Conservation (phyloP, 2,329 filamentous ascomycete species). For the Epichloe scottii region DNA sequence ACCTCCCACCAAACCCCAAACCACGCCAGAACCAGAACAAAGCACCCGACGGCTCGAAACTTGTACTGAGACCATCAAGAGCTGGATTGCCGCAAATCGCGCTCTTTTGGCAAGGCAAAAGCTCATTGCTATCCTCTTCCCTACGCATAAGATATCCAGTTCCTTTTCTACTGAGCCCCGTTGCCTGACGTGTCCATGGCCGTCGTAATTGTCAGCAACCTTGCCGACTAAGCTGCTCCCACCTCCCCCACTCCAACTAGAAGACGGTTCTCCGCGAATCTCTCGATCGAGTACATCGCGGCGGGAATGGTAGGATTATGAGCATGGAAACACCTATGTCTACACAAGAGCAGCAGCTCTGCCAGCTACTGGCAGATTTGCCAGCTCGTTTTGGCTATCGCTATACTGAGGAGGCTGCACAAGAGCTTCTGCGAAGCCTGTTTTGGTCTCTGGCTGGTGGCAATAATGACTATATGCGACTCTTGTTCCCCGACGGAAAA, state of each 20-base stretch:
- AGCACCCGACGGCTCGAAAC: background rate
- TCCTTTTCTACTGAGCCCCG: background rate
- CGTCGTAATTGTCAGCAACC: background rate
- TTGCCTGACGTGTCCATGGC: constrained; percentile 1
- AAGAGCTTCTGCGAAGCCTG: constrained; percentile 62
- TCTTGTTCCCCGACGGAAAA: constrained; percentile 71
- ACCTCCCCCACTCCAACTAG: constrained; percentile 1
- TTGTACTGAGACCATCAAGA: background rate
- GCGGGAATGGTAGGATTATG: constrained; percentile 16
- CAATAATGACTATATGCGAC: constrained; percentile 57
- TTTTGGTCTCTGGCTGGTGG: constrained; percentile 79
- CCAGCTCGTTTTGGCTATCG: constrained; percentile 62
- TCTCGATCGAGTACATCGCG: background rate
- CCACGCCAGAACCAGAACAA: background rate
- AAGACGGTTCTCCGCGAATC: background rate
- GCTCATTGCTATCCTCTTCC: background rate
- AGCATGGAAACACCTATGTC: constrained; percentile 43
- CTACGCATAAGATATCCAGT: background rate
- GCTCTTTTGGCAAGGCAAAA: background rate
- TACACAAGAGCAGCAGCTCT: constrained; percentile 70
- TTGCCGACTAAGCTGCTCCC: constrained; percentile 8
- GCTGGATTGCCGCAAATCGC: background rate
- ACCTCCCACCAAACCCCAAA: background rate
- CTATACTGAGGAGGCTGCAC: constrained; percentile 59
- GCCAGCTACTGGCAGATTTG: constrained; percentile 66